A percentile compares a stretch with the other conserved stretches of the same genome.
These are phyloP conservation scores for Potentilla sterilis DNA, from an alignment of 306 rosid species.

Conservation along the genomic window DNA sequence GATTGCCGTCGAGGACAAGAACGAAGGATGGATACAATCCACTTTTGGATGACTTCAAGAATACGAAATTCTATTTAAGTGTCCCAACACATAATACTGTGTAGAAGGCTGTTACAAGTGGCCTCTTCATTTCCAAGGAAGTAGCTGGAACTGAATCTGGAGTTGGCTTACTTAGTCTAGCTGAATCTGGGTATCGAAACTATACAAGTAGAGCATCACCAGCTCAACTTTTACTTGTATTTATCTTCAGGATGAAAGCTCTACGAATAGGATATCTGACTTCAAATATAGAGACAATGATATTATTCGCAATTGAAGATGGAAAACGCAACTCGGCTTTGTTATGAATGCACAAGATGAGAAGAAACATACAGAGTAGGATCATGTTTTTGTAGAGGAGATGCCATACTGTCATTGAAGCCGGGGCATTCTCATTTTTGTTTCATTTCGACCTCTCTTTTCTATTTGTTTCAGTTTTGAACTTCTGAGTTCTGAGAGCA, in stretches of 20 bases:
- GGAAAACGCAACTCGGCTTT: neutral
- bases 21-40: constrained; percentile 93
- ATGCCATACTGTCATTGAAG: neutral
- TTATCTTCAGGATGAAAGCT: neutral
- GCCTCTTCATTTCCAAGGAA: constrained; percentile 20
- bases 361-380: neutral
- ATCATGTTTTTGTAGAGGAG: neutral
- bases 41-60: constrained; percentile 87
- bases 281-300: neutral
- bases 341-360: neutral
- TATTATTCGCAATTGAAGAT: neutral
- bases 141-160: constrained; percentile 1
- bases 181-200: neutral
- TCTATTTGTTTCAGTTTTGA: neutral
- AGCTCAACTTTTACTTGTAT: constrained; percentile 3
- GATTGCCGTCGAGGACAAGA: constrained; percentile 82
- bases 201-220: neutral
- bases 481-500: neutral
- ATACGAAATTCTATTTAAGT: constrained; percentile 82
- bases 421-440: neutral
- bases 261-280: neutral
- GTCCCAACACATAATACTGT: constrained; percentile 79
- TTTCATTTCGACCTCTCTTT: neutral
- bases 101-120: constrained; percentile 27
- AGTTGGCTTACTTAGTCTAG: neutral